phyloP scores from a whole-genome alignment of 1,284 basidiomycete genomes.

The Irpex rosettiformis region DNA sequence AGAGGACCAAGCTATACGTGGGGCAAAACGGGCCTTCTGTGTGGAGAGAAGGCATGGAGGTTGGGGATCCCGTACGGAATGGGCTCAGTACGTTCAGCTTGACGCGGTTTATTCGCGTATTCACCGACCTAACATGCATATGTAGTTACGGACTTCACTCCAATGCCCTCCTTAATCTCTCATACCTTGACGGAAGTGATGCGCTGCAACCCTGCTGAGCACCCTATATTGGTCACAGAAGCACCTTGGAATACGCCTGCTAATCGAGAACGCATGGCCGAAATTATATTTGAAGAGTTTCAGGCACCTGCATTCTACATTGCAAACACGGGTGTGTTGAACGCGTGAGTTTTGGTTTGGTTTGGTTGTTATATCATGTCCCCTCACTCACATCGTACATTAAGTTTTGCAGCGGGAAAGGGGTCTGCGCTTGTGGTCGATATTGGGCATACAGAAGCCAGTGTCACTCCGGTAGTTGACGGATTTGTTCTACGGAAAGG shows the following conservation, averaged over 20 bases:
- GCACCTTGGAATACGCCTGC: slow-evolving; percentile 93
- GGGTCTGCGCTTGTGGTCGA: slow-evolving; percentile 95
- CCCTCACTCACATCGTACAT: background rate
- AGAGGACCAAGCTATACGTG: slow-evolving; percentile 71
- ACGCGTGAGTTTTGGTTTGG: slow-evolving; percentile 70
- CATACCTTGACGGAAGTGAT: slow-evolving; percentile 77
- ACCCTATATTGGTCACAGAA: slow-evolving; percentile 93
- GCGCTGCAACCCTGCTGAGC: slow-evolving; percentile 73
- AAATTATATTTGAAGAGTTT: slow-evolving; percentile 97
- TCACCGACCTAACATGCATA: background rate
- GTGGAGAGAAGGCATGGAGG: slow-evolving; percentile 87
- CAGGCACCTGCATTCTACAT: slow-evolving; percentile 95
- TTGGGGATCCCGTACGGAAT: slow-evolving; percentile 82
- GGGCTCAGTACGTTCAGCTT: slow-evolving; percentile 68
- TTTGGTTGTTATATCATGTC: background rate
- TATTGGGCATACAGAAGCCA: slow-evolving; percentile 85
- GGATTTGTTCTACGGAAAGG: slow-evolving; percentile 98
- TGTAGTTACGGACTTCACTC: slow-evolving; percentile 77
- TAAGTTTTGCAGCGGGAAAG: slow-evolving; percentile 92
- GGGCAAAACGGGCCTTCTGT: slow-evolving; percentile 92
- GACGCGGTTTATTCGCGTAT: slow-evolving; percentile 7
- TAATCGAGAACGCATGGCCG: slow-evolving; percentile 90
- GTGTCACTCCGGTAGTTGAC: slow-evolving; percentile 94
- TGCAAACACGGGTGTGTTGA: slow-evolving; percentile 93
- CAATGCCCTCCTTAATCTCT: slow-evolving; percentile 70